A percentile compares a stretch with the other conserved stretches of the same genome.
These are phyloP conservation scores for Flueggea neowawraea DNA, from an alignment of 441 rosid genomes.

Conservation along the genomic window DNA sequence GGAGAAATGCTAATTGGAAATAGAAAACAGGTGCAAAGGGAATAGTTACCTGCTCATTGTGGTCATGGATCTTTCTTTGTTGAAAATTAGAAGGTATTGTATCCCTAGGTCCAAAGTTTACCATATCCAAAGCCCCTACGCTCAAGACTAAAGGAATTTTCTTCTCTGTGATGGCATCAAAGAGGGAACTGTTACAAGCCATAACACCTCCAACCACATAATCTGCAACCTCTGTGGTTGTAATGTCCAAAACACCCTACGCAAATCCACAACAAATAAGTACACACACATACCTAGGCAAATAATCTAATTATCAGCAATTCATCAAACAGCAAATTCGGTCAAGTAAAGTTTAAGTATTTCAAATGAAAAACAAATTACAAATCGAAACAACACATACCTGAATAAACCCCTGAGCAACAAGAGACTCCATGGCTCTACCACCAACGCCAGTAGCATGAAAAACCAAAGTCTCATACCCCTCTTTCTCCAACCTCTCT, in stretches of 20 bases:
- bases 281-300: background rate
- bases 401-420: slow-evolving; percentile 78
- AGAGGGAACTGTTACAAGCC: slow-evolving; percentile 91
- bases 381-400: slow-evolving; percentile 22
- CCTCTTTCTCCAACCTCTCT: slow-evolving; percentile 57
- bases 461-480: slow-evolving; percentile 79
- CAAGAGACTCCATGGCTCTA: slow-evolving; percentile 88
- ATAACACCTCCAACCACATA: slow-evolving; percentile 86
- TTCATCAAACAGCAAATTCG: background rate
- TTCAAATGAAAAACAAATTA: background rate
- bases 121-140: slow-evolving; percentile 94
- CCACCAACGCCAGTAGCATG: slow-evolving; percentile 98
- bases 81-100: slow-evolving; percentile 71
- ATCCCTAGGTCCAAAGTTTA: slow-evolving; percentile 79
- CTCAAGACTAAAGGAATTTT: slow-evolving; percentile 86
- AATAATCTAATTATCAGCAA: background rate
- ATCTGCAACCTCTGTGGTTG: slow-evolving; percentile 97
- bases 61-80: slow-evolving; percentile 66
- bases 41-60: slow-evolving; percentile 70
- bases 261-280: slow-evolving; percentile 1
- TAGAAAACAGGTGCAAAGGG: background rate
- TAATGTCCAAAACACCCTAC: slow-evolving; percentile 86
- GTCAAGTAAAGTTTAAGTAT: too few relatives aligned
- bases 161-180: slow-evolving; percentile 68
- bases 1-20: background rate